Evolutionary conservation across 495 filamentous ascomycete species (phyloP), one percentile per base, ranked within the genome.

Genomic region (Annulohypoxylon bovei): DNA sequence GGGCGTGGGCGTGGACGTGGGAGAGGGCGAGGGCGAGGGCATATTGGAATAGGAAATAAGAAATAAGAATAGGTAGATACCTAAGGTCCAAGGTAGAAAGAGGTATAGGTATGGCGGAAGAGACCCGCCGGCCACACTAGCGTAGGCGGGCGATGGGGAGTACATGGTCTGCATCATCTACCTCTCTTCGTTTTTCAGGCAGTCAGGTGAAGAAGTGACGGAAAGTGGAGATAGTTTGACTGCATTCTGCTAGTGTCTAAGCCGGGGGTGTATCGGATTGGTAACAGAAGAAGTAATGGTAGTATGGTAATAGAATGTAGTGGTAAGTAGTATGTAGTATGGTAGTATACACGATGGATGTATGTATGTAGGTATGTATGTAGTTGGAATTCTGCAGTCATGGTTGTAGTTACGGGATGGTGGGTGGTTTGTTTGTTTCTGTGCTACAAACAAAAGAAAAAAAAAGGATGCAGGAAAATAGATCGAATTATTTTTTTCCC

Each of bases 181-280:
- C 46, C 39, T 64, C n/a, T 23, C 30, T 64, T 76, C 74, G 74
- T 76, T 76, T 56, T 66, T 64, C 64, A 50, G 69, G 68, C 74
- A 76, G 65, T 76, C 65, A 76, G 72, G 72, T 64, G 68, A 66
- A 54, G 62, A 60, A 40, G 60, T 60, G 60, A 67, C 20, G 32
- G 68, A 65, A 64, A 68, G 68, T 71, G 68, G 68, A 71, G 68
- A 63, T 58, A 28, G 68, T 71, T 47, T 71, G 57, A 62, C 68
- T 63, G 58, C 65, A 40, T 56, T 66, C 11, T 56, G 20, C 60
- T 64, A 46, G 37, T 65, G 62, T 71, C 62, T 71, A 67, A 66
- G 68, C 68, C 63, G 42, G 68, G 61, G 67, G 55, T 54, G 49
- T 27, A n/a, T 50, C 40, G 55, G 62, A 58, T 66, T 65, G 23